Percentiles rank a stretch among this genome's conserved stretches.
Evolutionary conservation across 352 stramenopile genomes (phyloP).

Genomic region (Phytophthora kernoviae): DNA sequence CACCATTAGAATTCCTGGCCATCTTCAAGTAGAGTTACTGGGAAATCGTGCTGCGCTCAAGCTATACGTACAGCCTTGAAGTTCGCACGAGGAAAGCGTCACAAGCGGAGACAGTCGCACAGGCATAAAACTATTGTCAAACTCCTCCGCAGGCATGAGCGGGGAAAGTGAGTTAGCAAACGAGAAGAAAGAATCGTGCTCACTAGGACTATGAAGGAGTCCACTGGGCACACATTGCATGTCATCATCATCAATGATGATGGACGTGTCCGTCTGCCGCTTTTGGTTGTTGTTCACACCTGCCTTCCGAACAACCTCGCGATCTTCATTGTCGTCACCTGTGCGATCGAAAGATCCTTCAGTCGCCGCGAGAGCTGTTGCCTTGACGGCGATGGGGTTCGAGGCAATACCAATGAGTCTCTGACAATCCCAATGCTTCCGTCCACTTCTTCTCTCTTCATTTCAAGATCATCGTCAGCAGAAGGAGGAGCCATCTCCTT

Average conservation of each 20-base stretch:
- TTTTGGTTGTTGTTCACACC: background rate
- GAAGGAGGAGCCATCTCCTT: background rate
- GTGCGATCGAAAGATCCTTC: constrained; percentile 43
- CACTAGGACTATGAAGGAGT: constrained; percentile 35
- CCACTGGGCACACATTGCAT: constrained; percentile 51
- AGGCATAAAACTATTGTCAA: constrained; percentile 67
- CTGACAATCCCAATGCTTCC: constrained; percentile 10
- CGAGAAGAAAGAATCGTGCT: constrained; percentile 84
- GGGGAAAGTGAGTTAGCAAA: constrained; percentile 80
- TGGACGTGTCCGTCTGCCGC: constrained; percentile 7
- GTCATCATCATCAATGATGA: constrained; percentile 27
- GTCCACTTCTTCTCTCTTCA: constrained; percentile 1
- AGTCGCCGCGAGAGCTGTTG: constrained; percentile 38
- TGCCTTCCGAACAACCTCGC: constrained; percentile 18
- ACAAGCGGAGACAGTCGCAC: constrained; percentile 65
- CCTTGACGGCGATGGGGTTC: constrained; percentile 37
- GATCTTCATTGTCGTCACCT: constrained; percentile 20
- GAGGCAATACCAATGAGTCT: background rate
- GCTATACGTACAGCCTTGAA: constrained; percentile 66
- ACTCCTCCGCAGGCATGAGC: constrained; percentile 57
- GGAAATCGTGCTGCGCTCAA: background rate
- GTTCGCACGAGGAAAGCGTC: constrained; percentile 51
- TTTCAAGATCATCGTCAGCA: background rate
- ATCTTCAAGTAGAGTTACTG: background rate
- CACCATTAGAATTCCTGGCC: constrained; percentile 3